A percentile compares a stretch with the other conserved stretches of the same genome.
Conservation (phyloP, 148 eudicot species). For the Euryodendron excelsum region DNA sequence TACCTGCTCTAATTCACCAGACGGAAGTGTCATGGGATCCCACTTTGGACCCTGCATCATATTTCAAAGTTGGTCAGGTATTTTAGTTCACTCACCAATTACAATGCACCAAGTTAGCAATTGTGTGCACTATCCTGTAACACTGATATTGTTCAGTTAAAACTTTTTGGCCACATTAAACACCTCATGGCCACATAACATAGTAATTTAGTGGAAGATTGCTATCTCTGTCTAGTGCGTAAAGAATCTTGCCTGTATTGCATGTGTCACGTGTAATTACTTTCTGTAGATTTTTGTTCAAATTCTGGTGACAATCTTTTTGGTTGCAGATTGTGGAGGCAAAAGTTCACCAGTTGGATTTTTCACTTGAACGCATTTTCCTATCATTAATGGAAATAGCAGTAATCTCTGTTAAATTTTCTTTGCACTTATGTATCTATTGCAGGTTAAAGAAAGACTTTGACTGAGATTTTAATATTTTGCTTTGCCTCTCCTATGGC, state of each 20-base stretch:
- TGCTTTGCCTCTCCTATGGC: constrained; percentile 25
- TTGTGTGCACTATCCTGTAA: neutral
- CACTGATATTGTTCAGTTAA: neutral
- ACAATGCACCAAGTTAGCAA: neutral
- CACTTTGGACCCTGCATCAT: constrained; percentile 69
- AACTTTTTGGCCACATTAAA: constrained; percentile 1
- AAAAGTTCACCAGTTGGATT: constrained; percentile 87
- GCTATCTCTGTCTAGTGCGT: too few species aligned
- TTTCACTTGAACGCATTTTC: constrained; percentile 76
- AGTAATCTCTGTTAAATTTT: constrained; percentile 36
- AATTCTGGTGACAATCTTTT: too few species aligned
- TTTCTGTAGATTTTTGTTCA: too few species aligned
- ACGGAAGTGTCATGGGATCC: constrained; percentile 94
- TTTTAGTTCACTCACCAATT: neutral
- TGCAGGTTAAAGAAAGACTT: constrained; percentile 6
- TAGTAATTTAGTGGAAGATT: too few species aligned
- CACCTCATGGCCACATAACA: neutral
- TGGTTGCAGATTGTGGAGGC: constrained; percentile 75
- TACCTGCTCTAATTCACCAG: constrained; percentile 87
- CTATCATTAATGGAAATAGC: constrained; percentile 76
- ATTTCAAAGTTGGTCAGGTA: constrained; percentile 90
- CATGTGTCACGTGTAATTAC: too few species aligned
- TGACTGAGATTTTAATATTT: neutral
- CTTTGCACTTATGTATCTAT: neutral
- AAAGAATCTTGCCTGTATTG: too few species aligned